Evolutionary conservation across 83 land plant species (phyloP).

Genomic region (Picea abies): DNA sequence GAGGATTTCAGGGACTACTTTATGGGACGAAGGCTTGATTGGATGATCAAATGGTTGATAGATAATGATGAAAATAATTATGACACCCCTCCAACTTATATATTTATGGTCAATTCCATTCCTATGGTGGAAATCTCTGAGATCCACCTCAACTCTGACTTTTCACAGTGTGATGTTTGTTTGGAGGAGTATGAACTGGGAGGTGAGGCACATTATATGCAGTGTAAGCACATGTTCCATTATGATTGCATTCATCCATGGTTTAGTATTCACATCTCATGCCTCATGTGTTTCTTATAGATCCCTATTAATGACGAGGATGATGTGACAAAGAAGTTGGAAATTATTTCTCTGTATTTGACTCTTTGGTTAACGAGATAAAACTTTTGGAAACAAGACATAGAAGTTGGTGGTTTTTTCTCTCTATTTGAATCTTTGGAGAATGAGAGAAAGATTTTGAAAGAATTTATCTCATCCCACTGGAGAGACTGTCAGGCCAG

Average conservation of each 20-base stretch:
- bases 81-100: background rate
- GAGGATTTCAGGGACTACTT: background rate
- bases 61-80: background rate
- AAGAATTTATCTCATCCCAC: too few species aligned
- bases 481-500: too few species aligned
- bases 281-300: conserved; percentile 38
- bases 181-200: conserved; percentile 8
- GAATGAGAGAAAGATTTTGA: too few species aligned
- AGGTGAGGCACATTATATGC: conserved; percentile 38
- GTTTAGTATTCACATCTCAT: conserved; percentile 42
- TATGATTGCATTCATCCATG: conserved; percentile 44
- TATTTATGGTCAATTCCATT: background rate
- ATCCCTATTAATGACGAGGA: background rate
- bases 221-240: conserved; percentile 45
- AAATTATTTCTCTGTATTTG: too few species aligned
- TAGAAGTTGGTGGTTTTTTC: too few species aligned
- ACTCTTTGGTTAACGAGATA: too few species aligned
- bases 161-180: conserved; percentile 40
- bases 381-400: too few species aligned
- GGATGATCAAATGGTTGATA: background rate
- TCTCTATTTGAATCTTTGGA: too few species aligned
- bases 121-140: background rate
- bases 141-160: conserved; percentile 29
- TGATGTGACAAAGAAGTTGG: background rate
- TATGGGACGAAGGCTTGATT: background rate